Conservation (phyloP, 164 flowering plant species). For the Umbilicus rupestris region DNA sequence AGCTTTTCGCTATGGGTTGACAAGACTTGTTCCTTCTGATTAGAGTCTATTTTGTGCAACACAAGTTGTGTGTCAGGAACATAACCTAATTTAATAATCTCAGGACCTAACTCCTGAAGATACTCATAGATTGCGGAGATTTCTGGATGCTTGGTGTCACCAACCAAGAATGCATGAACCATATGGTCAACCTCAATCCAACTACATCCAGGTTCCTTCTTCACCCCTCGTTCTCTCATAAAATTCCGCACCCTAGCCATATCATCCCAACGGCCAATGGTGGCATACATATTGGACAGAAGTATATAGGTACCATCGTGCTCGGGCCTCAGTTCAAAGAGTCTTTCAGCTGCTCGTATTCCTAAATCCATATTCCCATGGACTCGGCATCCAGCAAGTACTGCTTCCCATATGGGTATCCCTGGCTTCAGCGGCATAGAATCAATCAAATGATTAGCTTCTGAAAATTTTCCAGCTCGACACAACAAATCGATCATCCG, state of each 20-base stretch:
- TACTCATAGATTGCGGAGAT: constrained; percentile 38
- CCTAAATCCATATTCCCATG: constrained; percentile 68
- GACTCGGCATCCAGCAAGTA: constrained; percentile 62
- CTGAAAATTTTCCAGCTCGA: constrained; percentile 62
- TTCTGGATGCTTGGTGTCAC: constrained; percentile 60
- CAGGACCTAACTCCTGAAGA: too few species aligned
- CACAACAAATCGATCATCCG: constrained; percentile 63
- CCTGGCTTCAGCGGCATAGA: constrained; percentile 58
- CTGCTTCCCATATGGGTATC: constrained; percentile 64
- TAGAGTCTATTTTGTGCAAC: background rate
- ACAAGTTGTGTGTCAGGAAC: too few species aligned
- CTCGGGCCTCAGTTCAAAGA: constrained; percentile 51
- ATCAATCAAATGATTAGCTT: constrained; percentile 46
- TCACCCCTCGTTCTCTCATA: constrained; percentile 73
- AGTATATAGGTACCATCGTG: constrained; percentile 67
- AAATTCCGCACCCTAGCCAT: constrained; percentile 51
- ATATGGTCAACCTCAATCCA: constrained; percentile 68
- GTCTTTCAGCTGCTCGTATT: constrained; percentile 49
- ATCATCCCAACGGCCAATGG: constrained; percentile 46
- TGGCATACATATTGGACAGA: constrained; percentile 59
- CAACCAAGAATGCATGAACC: constrained; percentile 71
- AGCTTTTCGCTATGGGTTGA: background rate
- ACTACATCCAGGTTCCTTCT: constrained; percentile 90
- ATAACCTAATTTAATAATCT: too few species aligned
- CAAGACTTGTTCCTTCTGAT: background rate